Evolutionary conservation across 2,329 filamentous ascomycete genomes (phyloP).

Genomic region (Ilyonectria destructans): DNA sequence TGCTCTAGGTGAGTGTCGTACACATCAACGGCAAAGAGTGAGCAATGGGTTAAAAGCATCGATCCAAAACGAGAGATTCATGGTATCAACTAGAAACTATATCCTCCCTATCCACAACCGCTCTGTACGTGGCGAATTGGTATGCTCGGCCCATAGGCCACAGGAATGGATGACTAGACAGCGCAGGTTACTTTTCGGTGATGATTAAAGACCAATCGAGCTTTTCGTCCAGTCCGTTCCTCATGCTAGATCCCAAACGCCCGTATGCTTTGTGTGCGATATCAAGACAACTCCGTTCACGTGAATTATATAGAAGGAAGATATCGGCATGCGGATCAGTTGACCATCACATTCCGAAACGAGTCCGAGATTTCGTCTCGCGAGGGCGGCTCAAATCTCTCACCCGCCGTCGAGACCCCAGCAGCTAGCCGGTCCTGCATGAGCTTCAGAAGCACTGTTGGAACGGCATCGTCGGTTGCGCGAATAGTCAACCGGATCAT

Average conservation of each 20-base stretch:
- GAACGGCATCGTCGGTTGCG: constrained; percentile 92
- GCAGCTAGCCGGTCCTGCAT: constrained; percentile 87
- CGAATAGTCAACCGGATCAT: constrained; percentile 96
- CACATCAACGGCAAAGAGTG: constrained; percentile 1
- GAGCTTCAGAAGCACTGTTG: constrained; percentile 82
- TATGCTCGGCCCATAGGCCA: constrained; percentile 31
- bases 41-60: constrained; percentile 22
- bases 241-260: constrained; percentile 52
- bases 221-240: constrained; percentile 43
- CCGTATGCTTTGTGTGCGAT: constrained; percentile 52
- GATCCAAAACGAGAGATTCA: constrained; percentile 43
- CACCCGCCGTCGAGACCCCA: constrained; percentile 62
- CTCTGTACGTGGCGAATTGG: constrained; percentile 32
- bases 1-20: neutral
- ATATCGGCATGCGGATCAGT: constrained; percentile 42
- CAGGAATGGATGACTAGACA: constrained; percentile 32
- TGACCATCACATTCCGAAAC: constrained; percentile 72
- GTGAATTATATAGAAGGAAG: constrained; percentile 46
- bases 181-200: constrained; percentile 39
- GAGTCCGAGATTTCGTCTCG: constrained; percentile 69
- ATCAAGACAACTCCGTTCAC: constrained; percentile 48
- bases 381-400: constrained; percentile 60
- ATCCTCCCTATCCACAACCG: constrained; percentile 41
- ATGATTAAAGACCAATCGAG: constrained; percentile 43
- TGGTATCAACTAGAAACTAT: constrained; percentile 48